Conservation (phyloP, 2,329 filamentous ascomycete species). For the Ceratocystis variospora region DNA sequence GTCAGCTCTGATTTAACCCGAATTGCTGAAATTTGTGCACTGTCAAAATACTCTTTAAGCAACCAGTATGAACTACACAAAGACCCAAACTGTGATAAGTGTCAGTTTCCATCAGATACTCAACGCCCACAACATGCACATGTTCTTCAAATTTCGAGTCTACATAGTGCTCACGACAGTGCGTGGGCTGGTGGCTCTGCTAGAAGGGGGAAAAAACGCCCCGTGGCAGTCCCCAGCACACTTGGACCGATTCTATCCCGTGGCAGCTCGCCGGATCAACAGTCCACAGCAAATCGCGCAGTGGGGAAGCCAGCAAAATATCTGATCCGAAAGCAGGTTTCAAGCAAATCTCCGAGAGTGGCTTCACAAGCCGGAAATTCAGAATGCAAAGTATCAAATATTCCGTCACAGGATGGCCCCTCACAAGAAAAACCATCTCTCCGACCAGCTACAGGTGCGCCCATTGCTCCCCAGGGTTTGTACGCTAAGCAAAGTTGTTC, state of each 20-base stretch:
- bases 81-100: not conserved
- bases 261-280: not conserved
- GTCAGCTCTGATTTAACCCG: not conserved
- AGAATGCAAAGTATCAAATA: no score
- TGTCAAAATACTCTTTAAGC: constrained; percentile 49
- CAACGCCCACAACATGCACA: not conserved
- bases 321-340: not conserved
- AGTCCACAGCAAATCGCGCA: not conserved
- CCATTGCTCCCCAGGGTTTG: no score
- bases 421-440: no score
- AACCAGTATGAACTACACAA: constrained; percentile 53
- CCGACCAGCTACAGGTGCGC: no score
- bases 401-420: no score
- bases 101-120: not conserved
- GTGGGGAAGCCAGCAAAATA: not conserved
- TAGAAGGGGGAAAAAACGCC: not conserved
- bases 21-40: constrained; percentile 53
- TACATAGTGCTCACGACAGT: not conserved
- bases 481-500: no score
- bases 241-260: not conserved
- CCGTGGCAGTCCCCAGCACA: not conserved
- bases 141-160: not conserved
- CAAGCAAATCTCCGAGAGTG: not conserved
- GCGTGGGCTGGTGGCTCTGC: not conserved
- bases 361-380: no score